Evolutionary conservation across 805 yeast genomes (phyloP), one percentile per base, ranked within the genome.

Genomic region (Jamesozyma spencerorum): DNA sequence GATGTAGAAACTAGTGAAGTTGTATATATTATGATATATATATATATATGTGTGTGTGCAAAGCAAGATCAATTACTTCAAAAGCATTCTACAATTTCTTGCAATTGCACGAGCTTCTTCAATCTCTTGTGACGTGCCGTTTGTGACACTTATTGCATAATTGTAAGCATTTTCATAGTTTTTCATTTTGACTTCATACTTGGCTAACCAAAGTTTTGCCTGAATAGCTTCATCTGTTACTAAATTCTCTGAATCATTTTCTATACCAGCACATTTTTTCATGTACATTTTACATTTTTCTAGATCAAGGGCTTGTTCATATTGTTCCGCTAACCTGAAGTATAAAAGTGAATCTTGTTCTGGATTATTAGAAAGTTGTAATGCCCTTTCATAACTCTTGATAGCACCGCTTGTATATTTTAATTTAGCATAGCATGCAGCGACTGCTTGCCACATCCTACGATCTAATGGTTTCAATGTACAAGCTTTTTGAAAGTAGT

Each of bases 371-470:
- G 74, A 65, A 33, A 75, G 63, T 19, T 66, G 67, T 27, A 84
- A 62, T 0, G 95, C 95, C 52, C 87, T 79, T 49, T 80, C 79
- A 58, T 82, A 88, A 13, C 92, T 79, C 54, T 80, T 82, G 19
- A 87, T 72, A 0, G 97, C 79, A 47, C 88, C 94, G 12, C 69
- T 71, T 19, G 65, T 62, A 45, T 85, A 81, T 18, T 75, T 76
- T 29, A 87, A 70, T 53, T 84, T 84, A 49, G 85, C 92, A 60
- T 79, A 88, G 60, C 97, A 86, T 51, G 81, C 79, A 0, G 88
- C 97, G 33, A 90, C 70, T 0, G 97, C 97, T 49, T 80, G 85
- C 99, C 99, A 92, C 85, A 90, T 87, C 49, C 98, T 68, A 52
- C 82, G 80, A 55, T 92, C 99, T 34, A 77, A 62, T 1, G 97